phyloP scores from a whole-genome alignment of 2,329 filamentous ascomycete species.

The Coniochaeta hoffmannii region DNA sequence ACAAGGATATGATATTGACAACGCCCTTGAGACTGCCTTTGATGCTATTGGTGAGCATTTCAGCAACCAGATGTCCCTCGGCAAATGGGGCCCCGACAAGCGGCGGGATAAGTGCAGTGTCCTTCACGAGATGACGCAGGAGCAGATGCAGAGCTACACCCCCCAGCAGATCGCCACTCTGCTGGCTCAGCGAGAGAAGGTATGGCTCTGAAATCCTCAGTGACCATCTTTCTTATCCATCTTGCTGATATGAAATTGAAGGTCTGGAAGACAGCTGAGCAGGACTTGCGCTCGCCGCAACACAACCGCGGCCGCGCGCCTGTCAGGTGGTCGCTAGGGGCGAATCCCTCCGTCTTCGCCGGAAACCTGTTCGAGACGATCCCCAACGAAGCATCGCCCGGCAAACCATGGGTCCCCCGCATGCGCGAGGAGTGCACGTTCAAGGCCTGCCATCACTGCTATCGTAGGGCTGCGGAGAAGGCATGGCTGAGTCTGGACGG shows the following conservation, averaged over 20 bases:
- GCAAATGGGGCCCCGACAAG: slow-evolving; percentile 30
- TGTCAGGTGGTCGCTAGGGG: background rate
- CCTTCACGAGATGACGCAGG: slow-evolving; percentile 33
- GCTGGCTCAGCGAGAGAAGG: slow-evolving; percentile 42
- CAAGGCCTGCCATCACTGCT: slow-evolving; percentile 43
- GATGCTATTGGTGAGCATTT: slow-evolving; percentile 27
- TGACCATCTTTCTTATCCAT: background rate
- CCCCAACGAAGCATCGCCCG: background rate
- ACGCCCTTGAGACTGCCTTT: slow-evolving; percentile 20
- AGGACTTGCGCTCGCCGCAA: background rate
- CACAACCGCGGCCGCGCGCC: background rate
- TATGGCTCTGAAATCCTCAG: slow-evolving; percentile 18
- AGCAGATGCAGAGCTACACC: slow-evolving; percentile 36
- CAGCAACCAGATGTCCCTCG: slow-evolving; percentile 22
- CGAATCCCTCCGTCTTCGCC: background rate
- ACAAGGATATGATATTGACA: slow-evolving; percentile 3
- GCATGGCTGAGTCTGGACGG: slow-evolving; percentile 42
- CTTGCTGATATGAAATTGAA: background rate
- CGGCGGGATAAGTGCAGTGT: slow-evolving; percentile 36
- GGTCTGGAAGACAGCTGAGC: background rate
- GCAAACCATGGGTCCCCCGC: slow-evolving; percentile 15
- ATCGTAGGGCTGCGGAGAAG: slow-evolving; percentile 33
- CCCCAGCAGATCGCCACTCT: slow-evolving; percentile 39
- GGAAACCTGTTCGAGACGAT: background rate
- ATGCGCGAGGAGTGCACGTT: slow-evolving; percentile 37